Percentiles rank a stretch among this genome's conserved stretches.
phyloP scores from a whole-genome alignment of 768 basidiomycete species.

The Suillus discolor region DNA sequence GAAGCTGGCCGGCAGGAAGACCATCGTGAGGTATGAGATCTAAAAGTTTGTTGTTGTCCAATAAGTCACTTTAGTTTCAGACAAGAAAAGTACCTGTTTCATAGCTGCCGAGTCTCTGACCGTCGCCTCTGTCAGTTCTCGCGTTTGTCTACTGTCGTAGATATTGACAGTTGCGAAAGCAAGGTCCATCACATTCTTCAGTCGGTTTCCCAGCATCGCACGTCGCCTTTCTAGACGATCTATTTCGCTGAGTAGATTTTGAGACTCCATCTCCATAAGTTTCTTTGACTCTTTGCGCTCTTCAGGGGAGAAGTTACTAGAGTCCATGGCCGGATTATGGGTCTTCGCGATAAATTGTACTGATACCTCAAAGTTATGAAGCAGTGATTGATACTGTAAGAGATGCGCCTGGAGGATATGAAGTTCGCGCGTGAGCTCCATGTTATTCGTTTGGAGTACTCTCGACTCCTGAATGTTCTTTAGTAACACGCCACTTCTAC shows the following conservation, averaged over 20 bases:
- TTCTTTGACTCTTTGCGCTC: constrained; percentile 25
- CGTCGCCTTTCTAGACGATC: constrained; percentile 44
- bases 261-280: constrained; percentile 49
- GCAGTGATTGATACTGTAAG: constrained; percentile 54
- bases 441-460: constrained; percentile 43
- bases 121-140: constrained; percentile 48
- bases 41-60: constrained; percentile 1
- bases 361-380: constrained; percentile 55
- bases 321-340: constrained; percentile 49
- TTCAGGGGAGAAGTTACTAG: constrained; percentile 16
- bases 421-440: constrained; percentile 51
- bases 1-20: constrained; percentile 61
- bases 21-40: constrained; percentile 57
- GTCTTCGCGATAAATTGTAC: constrained; percentile 52
- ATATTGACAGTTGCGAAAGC: constrained; percentile 63
- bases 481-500: background rate
- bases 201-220: constrained; percentile 28
- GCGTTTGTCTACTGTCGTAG: constrained; percentile 54
- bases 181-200: constrained; percentile 37
- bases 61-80: constrained; percentile 27
- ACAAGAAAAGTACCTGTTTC: constrained; percentile 28
- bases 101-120: constrained; percentile 44
- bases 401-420: constrained; percentile 61
- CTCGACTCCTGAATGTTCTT: constrained; percentile 42
- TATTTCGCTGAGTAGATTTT: constrained; percentile 51